Percentiles rank a stretch among this genome's conserved stretches.
phyloP scores from a whole-genome alignment of 805 yeast genomes.

The Starmera quercuum region DNA sequence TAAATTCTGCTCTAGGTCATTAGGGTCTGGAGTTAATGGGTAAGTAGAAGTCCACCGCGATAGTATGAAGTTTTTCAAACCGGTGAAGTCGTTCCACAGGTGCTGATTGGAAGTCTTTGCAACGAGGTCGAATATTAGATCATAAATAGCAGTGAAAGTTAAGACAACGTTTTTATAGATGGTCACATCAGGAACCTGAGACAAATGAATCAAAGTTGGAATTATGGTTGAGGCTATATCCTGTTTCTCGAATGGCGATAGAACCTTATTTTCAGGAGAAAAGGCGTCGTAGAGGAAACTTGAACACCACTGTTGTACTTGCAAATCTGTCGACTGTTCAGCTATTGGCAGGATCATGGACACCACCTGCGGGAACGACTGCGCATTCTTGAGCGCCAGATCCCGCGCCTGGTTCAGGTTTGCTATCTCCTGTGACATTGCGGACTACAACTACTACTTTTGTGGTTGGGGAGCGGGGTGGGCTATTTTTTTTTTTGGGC shows the following conservation, averaged over 20 bases:
- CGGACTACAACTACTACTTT: too few relatives aligned
- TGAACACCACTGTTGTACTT: slow-evolving; percentile 4
- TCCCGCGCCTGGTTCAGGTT: slow-evolving; percentile 32
- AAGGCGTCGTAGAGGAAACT: slow-evolving; percentile 1
- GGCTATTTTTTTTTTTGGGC: too few relatives aligned
- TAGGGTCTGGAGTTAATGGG: slow-evolving; percentile 41
- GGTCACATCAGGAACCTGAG: slow-evolving; percentile 18
- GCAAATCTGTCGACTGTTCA: not conserved
- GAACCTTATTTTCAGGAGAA: not conserved
- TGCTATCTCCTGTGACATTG: not conserved
- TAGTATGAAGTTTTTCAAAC: slow-evolving; percentile 53
- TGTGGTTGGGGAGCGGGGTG: too few relatives aligned
- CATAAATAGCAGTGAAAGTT: slow-evolving; percentile 36
- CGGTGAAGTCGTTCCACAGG: slow-evolving; percentile 48
- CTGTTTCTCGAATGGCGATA: slow-evolving; percentile 9
- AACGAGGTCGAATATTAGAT: slow-evolving; percentile 36
- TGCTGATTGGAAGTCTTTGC: slow-evolving; percentile 30
- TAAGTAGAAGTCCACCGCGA: slow-evolving; percentile 49
- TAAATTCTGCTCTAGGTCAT: slow-evolving; percentile 37
- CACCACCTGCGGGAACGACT: slow-evolving; percentile 30
- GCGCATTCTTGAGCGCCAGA: slow-evolving; percentile 24
- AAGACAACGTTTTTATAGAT: slow-evolving; percentile 31
- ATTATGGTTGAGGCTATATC: slow-evolving; percentile 6
- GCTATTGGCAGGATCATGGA: not conserved
- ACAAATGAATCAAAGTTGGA: slow-evolving; percentile 7